These are phyloP conservation scores for Nitzschia sp. DNA, from an alignment of 108 stramenopile genomes.

Conservation along the genomic window DNA sequence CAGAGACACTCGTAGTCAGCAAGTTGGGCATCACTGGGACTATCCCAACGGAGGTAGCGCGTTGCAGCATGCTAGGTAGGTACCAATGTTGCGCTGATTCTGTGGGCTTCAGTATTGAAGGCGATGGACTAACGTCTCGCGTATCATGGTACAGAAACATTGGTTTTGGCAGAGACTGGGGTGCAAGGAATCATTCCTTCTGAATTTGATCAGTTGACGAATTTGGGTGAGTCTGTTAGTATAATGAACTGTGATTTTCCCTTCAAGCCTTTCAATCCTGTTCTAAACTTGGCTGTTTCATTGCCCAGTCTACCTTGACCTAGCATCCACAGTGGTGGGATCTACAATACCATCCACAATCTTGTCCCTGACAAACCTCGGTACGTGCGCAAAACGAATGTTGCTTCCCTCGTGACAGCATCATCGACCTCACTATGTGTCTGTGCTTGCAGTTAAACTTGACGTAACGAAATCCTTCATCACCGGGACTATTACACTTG, in stretches of 20 bases:
- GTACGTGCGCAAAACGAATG: background rate
- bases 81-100: background rate
- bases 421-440: background rate
- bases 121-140: background rate
- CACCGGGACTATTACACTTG: background rate
- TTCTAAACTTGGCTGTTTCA: background rate
- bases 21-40: background rate
- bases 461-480: background rate
- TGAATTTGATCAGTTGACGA: background rate
- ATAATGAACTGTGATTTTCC: background rate
- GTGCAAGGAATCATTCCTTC: background rate
- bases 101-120: background rate
- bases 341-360: background rate
- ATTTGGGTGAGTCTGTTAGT: background rate
- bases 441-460: background rate
- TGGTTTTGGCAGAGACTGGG: background rate
- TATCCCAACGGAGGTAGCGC: background rate
- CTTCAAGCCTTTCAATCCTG: background rate
- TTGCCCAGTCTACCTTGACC: conserved; percentile 3
- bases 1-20: background rate
- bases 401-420: background rate
- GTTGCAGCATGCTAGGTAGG: conserved; percentile 1
- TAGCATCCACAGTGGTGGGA: background rate
- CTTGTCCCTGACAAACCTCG: background rate
- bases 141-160: background rate